These are phyloP conservation scores for Moesziomyces sp. DNA, from an alignment of 1,284 basidiomycete species.

Conservation along the genomic window DNA sequence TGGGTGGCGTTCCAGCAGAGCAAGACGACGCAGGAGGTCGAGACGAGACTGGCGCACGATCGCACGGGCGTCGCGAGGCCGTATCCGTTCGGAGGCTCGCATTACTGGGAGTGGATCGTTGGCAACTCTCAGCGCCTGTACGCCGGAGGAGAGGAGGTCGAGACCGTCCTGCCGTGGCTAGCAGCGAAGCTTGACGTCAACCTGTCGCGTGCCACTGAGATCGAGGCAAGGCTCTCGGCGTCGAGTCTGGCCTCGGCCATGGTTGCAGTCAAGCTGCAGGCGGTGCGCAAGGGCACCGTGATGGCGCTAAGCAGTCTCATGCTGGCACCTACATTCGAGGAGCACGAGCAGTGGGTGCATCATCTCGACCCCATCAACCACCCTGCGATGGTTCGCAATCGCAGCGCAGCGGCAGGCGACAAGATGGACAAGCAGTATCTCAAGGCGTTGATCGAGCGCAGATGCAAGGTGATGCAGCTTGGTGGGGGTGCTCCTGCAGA, in stretches of 20 bases:
- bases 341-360: constrained; percentile 35
- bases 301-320: constrained; percentile 29
- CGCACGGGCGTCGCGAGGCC: constrained; percentile 31
- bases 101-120: constrained; percentile 32
- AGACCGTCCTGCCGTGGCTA: constrained; percentile 13
- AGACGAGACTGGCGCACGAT: constrained; percentile 19
- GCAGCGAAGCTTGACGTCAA: constrained; percentile 4
- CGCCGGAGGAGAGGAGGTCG: background rate
- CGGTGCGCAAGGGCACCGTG: constrained; percentile 44
- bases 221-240: constrained; percentile 9
- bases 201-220: background rate
- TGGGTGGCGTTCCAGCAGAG: constrained; percentile 26
- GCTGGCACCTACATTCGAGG: constrained; percentile 25
- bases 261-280: constrained; percentile 40
- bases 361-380: constrained; percentile 36
- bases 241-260: constrained; percentile 22
- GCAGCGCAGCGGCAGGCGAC: background rate
- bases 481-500: constrained; percentile 23
- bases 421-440: constrained; percentile 41
- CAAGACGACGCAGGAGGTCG: constrained; percentile 12
- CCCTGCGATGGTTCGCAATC: constrained; percentile 34
- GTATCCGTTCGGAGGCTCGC: constrained; percentile 26
- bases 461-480: constrained; percentile 41
- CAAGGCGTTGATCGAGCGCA: constrained; percentile 33
- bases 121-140: constrained; percentile 35